Base-by-base conservation (phyloP, 2,329 filamentous ascomycete species). In the Colletotrichum sp. region DNA sequence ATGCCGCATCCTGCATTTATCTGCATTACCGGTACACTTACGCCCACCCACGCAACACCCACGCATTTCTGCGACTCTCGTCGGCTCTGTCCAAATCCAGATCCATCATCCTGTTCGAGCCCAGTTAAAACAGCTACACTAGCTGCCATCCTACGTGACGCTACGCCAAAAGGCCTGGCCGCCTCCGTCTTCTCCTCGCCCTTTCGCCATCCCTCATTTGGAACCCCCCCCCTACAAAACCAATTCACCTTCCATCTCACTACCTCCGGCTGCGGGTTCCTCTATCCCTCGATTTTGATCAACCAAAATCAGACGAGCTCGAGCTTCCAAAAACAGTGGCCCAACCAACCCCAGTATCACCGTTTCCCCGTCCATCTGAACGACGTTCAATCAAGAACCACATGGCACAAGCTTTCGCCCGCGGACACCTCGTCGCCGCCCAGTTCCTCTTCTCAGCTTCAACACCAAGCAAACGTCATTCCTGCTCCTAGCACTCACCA, bases 401-500 rank as follows among this genome's bases (percentile, higher is more conserved):
- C 39, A 72, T 75, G 69, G 43, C 63, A 69, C 59, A 52, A 60
- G 57, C 28, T 26, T 43, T 16, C 64, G 64, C 21, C 16, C 55
- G 32, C 32, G 30, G 39, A 36, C 69, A 24, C 28, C 21, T 28
- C 24, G 63, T 64, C 65, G 43, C 36, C 34, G 21, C 57, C 26
- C 48, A 43, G 30, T 36, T 34, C 61, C 21, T 16, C 21, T 61
- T 21, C 63, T 68, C 60, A 28, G 18, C 26, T 26, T 70, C 65
- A 52, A 52, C 32, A 64, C 71, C 59, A 39, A 43, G 43, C 9
- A 24, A 76, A 69, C 74, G 59, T 74, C 71, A 65, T 74, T 74
- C 71, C 48, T 43, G 65, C 48, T 70, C 24, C 28, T 70, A 66
- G 34, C 14, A 61, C 43, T 61, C 34, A 34, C 61, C 52, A 43